These are phyloP conservation scores for Amesomyces nigricolor DNA, from an alignment of 2,329 filamentous ascomycete species.

Conservation along the genomic window DNA sequence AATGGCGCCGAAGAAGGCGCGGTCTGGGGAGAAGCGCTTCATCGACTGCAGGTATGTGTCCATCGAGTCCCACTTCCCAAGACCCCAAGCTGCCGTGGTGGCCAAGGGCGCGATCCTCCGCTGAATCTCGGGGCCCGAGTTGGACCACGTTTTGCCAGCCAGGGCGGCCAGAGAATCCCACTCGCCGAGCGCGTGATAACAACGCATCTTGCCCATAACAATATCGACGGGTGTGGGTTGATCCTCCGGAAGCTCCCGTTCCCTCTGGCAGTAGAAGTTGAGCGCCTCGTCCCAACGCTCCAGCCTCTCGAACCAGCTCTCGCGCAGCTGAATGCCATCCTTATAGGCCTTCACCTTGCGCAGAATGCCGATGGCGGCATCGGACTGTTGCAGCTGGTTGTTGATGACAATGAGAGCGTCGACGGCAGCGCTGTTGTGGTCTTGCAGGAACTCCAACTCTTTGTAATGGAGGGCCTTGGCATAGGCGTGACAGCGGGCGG, in stretches of 20 bases:
- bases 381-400: constrained; percentile 96
- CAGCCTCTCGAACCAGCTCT: constrained; percentile 98
- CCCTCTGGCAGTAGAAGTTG: constrained; percentile 82
- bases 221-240: constrained; percentile 73
- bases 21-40: constrained; percentile 87
- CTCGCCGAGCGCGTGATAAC: constrained; percentile 91
- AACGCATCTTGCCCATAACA: constrained; percentile 99
- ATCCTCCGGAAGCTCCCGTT: constrained; percentile 58
- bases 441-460: constrained; percentile 94
- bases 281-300: constrained; percentile 98
- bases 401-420: constrained; percentile 99
- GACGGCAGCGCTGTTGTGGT: constrained; percentile 91
- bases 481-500: constrained; percentile 93
- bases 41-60: constrained; percentile 94
- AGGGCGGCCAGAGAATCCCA: constrained; percentile 90
- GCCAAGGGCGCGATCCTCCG: constrained; percentile 88
- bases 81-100: constrained; percentile 91
- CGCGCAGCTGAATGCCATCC: constrained; percentile 86
- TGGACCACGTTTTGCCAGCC: constrained; percentile 89
- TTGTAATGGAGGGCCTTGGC: constrained; percentile 99
- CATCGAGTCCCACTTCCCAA: constrained; percentile 97
- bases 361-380: constrained; percentile 95
- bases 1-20: constrained; percentile 97
- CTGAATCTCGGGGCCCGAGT: constrained; percentile 80
- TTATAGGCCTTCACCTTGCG: constrained; percentile 93